Conservation (phyloP, 306 rosid species). For the Corylus heterophylla region DNA sequence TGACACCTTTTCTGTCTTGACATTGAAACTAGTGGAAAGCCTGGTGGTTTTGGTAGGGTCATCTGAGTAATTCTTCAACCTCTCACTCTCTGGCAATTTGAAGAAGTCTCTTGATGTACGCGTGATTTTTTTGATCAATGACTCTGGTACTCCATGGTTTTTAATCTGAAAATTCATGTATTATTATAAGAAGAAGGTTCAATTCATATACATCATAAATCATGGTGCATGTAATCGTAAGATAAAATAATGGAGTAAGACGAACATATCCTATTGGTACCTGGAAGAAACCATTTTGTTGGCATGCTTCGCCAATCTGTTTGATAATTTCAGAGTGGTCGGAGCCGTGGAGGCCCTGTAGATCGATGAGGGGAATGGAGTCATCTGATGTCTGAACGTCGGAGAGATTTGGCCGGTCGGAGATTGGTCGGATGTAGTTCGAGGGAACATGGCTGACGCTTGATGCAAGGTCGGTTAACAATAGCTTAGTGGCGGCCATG, state of each 20-base stretch:
- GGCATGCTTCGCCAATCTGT: constrained; percentile 47
- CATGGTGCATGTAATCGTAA: not conserved
- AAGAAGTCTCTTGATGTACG: constrained; percentile 40
- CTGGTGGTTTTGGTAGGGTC: constrained; percentile 52
- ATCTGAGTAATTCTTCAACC: constrained; percentile 51
- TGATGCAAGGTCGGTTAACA: constrained; percentile 37
- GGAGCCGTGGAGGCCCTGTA: constrained; percentile 40
- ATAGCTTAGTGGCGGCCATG: constrained; percentile 25
- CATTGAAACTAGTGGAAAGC: constrained; percentile 55
- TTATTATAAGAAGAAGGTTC: not conserved
- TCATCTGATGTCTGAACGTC: constrained; percentile 23
- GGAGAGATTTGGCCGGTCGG: constrained; percentile 44
- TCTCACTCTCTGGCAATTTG: constrained; percentile 46
- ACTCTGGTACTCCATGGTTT: constrained; percentile 46
- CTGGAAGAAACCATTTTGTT: constrained; percentile 47
- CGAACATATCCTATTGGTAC: constrained; percentile 2
- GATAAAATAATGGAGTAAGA: not conserved
- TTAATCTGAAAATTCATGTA: constrained; percentile 32
- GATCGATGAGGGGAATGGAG: constrained; percentile 44
- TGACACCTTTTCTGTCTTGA: constrained; percentile 42
- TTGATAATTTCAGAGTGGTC: constrained; percentile 29
- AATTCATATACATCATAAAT: not conserved
- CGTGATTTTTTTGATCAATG: constrained; percentile 12
- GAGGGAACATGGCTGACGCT: constrained; percentile 33
- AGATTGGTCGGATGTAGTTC: constrained; percentile 41